phyloP scores from a whole-genome alignment of 345 rosid genomes.

The Eucalyptus victrix region DNA sequence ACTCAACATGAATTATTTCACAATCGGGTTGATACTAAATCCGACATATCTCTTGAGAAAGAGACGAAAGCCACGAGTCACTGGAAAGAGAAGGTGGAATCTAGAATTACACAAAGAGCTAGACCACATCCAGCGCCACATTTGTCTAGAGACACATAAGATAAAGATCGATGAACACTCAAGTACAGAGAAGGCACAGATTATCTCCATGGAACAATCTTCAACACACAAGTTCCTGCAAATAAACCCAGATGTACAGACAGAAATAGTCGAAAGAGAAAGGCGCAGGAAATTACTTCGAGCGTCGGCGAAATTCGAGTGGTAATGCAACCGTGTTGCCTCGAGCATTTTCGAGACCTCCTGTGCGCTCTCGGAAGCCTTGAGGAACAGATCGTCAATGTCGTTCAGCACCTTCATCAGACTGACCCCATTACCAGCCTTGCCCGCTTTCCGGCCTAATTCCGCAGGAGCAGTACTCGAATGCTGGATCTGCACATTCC shows the following conservation, averaged over 20 bases:
- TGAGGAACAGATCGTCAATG: constrained; percentile 82
- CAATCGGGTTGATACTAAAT: background rate
- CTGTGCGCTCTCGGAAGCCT: constrained; percentile 74
- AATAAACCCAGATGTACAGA: background rate
- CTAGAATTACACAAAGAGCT: background rate
- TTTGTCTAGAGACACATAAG: background rate
- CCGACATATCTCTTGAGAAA: background rate
- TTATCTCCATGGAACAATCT: background rate
- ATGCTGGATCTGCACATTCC: constrained; percentile 37
- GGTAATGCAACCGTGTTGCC: constrained; percentile 87
- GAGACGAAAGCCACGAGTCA: background rate
- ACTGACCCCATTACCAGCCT: constrained; percentile 22
- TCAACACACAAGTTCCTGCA: background rate
- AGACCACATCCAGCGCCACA: background rate
- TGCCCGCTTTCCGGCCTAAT: constrained; percentile 18
- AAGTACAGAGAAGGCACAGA: background rate
- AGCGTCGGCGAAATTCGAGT: constrained; percentile 87
- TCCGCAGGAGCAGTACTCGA: constrained; percentile 50
- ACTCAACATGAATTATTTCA: background rate
- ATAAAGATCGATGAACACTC: background rate
- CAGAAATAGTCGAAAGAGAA: background rate
- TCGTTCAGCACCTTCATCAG: constrained; percentile 51
- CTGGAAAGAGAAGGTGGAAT: background rate
- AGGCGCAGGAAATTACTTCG: constrained; percentile 32
- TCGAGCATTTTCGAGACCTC: constrained; percentile 86